Percentiles rank a stretch among this genome's conserved stretches.
Conservation (phyloP, 1,284 basidiomycete genomes). For the Cryptococcus amylolentus region DNA sequence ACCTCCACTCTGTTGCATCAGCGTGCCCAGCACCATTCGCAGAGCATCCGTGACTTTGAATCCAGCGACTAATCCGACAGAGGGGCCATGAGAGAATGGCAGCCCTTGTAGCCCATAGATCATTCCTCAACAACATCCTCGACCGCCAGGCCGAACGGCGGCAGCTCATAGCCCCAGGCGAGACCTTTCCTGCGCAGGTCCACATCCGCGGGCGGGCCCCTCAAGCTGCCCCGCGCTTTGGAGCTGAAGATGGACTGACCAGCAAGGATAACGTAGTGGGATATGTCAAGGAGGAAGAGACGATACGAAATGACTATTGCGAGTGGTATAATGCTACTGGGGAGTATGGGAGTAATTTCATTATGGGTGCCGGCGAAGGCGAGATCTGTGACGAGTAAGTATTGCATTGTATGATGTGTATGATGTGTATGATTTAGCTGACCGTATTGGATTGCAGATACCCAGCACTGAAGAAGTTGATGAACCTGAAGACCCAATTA, state of each 20-base stretch:
- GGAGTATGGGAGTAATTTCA: conserved; percentile 86
- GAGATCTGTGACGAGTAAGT: conserved; percentile 89
- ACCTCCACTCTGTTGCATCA: no score
- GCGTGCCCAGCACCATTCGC: no score
- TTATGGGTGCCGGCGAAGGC: conserved; percentile 77
- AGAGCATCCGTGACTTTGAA: no score
- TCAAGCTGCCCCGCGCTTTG: neutral
- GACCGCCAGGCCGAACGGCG: conserved; percentile 52
- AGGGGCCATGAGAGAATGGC: conserved; percentile 4
- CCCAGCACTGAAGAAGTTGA: conserved; percentile 78
- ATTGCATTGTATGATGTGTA: neutral
- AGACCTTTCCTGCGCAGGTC: conserved; percentile 54
- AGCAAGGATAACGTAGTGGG: conserved; percentile 16
- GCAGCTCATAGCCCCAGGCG: conserved; percentile 49
- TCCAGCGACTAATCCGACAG: no score
- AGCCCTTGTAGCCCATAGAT: conserved; percentile 54
- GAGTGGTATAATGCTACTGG: conserved; percentile 84
- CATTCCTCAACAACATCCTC: conserved; percentile 52
- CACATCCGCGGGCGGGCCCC: conserved; percentile 22
- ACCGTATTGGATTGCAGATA: conserved; percentile 58
- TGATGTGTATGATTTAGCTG: neutral
- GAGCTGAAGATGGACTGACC: neutral
- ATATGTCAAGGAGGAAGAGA: conserved; percentile 21
- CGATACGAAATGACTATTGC: conserved; percentile 57
- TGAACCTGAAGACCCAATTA: conserved; percentile 65